These are phyloP conservation scores for Puccinia horiana DNA, from an alignment of 1,284 basidiomycete species.

Conservation along the genomic window DNA sequence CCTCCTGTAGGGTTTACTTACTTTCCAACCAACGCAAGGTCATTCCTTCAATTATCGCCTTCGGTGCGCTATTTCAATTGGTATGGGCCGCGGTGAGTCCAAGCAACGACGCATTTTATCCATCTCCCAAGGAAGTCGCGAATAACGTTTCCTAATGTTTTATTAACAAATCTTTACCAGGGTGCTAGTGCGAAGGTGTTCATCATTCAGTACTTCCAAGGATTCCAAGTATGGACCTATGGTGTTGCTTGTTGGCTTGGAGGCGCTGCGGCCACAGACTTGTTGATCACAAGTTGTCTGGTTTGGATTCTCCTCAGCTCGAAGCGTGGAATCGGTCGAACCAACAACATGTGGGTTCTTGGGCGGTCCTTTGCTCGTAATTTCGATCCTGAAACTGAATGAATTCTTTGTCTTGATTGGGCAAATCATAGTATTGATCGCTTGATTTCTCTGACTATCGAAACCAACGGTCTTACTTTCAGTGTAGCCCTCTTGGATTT, in stretches of 20 bases:
- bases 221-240: slow-evolving; percentile 50
- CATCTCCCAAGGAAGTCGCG: not conserved
- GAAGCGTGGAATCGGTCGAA: slow-evolving; percentile 49
- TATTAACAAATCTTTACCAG: not conserved
- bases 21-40: slow-evolving; percentile 2
- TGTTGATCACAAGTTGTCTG: slow-evolving; percentile 50
- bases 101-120: not conserved
- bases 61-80: slow-evolving; percentile 41
- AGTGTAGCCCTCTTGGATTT: slow-evolving; percentile 49
- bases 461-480: slow-evolving; percentile 51
- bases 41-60: slow-evolving; percentile 10
- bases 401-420: not conserved
- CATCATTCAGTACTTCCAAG: slow-evolving; percentile 41
- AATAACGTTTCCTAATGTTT: not conserved
- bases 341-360: slow-evolving; percentile 41
- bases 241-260: slow-evolving; percentile 48
- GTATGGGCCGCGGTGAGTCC: slow-evolving; percentile 31
- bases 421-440: slow-evolving; percentile 40
- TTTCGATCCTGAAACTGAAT: not conserved
- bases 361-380: not conserved
- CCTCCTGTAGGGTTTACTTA: slow-evolving; percentile 24
- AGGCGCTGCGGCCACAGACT: slow-evolving; percentile 47
- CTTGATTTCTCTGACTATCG: slow-evolving; percentile 49
- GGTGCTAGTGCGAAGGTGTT: slow-evolving; percentile 49
- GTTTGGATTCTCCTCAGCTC: slow-evolving; percentile 49